Base-by-base conservation (phyloP, 371 early-diverging fungal genomes). In the Blakeslea trispora region DNA sequence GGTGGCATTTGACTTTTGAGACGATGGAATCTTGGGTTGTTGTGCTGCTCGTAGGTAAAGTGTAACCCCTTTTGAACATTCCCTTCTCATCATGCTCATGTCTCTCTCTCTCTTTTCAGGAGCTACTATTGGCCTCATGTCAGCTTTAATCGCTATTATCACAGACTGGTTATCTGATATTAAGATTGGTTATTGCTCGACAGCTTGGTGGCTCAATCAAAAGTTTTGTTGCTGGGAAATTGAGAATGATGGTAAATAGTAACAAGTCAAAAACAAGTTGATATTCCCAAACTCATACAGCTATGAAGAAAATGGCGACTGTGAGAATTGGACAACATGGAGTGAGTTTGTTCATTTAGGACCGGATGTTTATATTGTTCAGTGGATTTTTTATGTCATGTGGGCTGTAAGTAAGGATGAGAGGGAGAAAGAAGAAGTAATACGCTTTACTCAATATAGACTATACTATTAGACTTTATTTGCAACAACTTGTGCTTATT, bases 151-250 rank as follows among this genome's bases (percentile, higher is more conserved):
- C 56, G 90, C 94, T 53, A 91, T 97, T 44, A 79, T 81, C n/a
- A 88, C 92, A 17, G 88, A 88, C 48, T 91, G 91, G 88, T 76
- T 97, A 10, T 87, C 88, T 41, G 93, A 92, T 67, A 73, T 91
- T 41, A 92, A 95, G 61, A 48, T 86, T 4, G 98, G 98, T 0
- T 91, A 88, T 63, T 98, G 98, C 64, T 71, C 74, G 4, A 84
- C 72, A n/a, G 90, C 83, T 1, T 97, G 95, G 90, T 97, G 95
- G 89, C 69, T 97, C 41, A 95, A 92, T 69, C 86, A 90, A 63
- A 92, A 94, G 69, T 97, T 97, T 73, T 97, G 98, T 72, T 97
- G 98, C 68, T 95, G 94, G 94, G 86, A 87, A 52, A 77, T 86
- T 11, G 84, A 78, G 68, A 69, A 74, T 34, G 66, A 74, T 68